Evolutionary conservation across 2,329 filamentous ascomycete species (phyloP).

Genomic region (Aspergillus ustus): DNA sequence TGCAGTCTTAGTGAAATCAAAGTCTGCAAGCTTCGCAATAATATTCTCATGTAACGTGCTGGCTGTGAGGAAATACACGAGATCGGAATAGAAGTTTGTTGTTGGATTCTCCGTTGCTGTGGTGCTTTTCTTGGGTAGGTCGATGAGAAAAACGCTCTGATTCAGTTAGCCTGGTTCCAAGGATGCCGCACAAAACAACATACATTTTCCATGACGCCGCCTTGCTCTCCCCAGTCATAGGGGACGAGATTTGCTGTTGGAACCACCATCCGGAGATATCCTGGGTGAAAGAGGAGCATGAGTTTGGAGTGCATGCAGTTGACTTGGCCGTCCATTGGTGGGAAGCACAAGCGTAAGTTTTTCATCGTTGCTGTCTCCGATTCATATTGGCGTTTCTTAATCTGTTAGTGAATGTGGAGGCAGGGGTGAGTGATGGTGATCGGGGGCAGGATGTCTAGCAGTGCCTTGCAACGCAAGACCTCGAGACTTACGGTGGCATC

Average conservation of each 20-base stretch:
- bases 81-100: slow-evolving; percentile 69
- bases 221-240: slow-evolving; percentile 88
- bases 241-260: slow-evolving; percentile 84
- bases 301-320: slow-evolving; percentile 93
- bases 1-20: slow-evolving; percentile 78
- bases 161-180: slow-evolving; percentile 17
- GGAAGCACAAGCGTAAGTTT: slow-evolving; percentile 74
- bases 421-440: neutral
- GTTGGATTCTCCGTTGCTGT: slow-evolving; percentile 30
- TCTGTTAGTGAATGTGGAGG: neutral
- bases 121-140: slow-evolving; percentile 66
- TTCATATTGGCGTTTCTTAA: slow-evolving; percentile 43
- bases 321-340: slow-evolving; percentile 71
- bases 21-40: slow-evolving; percentile 70
- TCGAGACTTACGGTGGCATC: slow-evolving; percentile 44
- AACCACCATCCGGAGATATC: slow-evolving; percentile 77
- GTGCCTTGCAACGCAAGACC: neutral
- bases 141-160: slow-evolving; percentile 85
- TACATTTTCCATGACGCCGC: slow-evolving; percentile 80
- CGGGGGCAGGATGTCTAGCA: neutral
- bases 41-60: slow-evolving; percentile 69
- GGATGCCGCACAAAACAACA: slow-evolving; percentile 22
- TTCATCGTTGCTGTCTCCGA: slow-evolving; percentile 48
- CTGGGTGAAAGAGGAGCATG: slow-evolving; percentile 79
- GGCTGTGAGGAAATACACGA: slow-evolving; percentile 71